These are phyloP conservation scores for Aspergillus sergii DNA, from an alignment of 2,329 filamentous ascomycete genomes.

Conservation along the genomic window DNA sequence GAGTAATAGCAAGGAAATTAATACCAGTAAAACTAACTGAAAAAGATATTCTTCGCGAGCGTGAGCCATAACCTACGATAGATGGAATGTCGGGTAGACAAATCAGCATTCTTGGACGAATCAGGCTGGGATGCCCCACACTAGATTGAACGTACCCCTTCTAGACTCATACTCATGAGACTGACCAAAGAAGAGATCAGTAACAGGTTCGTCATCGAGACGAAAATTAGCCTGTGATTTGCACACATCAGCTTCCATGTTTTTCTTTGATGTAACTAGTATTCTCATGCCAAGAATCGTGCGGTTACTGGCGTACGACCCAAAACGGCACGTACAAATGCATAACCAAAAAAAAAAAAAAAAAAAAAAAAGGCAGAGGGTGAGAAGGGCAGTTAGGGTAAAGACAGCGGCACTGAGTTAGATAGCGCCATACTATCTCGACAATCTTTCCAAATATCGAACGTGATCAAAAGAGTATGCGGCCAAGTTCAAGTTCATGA, in stretches of 20 bases:
- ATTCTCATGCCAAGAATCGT: conserved; percentile 16
- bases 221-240: conserved; percentile 55
- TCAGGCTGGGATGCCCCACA: conserved; percentile 1
- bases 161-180: conserved; percentile 59
- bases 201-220: conserved; percentile 63
- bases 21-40: conserved; percentile 45
- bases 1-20: background rate
- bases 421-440: background rate
- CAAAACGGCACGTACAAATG: background rate
- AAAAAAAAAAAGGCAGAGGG: background rate
- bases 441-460: conserved; percentile 20
- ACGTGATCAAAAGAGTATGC: conserved; percentile 42
- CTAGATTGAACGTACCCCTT: conserved; percentile 47
- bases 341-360: background rate
- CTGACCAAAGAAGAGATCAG: conserved; percentile 62
- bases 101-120: conserved; percentile 14
- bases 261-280: conserved; percentile 3
- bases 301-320: conserved; percentile 16
- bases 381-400: background rate
- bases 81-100: conserved; percentile 3
- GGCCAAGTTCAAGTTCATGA: conserved; percentile 17
- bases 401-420: background rate
- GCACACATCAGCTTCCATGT: conserved; percentile 18
- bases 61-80: conserved; percentile 59
- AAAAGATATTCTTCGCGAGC: conserved; percentile 65